These are phyloP conservation scores for Globisporangium polare DNA, from an alignment of 352 stramenopile species.

Conservation along the genomic window DNA sequence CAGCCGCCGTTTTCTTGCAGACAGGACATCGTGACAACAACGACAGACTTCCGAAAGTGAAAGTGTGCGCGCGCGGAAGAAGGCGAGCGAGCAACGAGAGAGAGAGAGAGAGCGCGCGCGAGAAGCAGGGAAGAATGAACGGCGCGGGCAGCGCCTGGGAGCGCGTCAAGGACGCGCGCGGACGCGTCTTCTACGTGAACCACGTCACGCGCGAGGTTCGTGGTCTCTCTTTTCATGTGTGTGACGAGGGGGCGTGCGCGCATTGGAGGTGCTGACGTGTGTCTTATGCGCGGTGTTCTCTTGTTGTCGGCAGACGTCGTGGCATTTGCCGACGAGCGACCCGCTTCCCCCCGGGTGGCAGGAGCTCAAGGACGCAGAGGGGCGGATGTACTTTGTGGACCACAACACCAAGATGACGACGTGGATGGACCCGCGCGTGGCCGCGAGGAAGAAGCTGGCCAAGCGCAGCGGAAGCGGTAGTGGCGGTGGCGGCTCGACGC, in stretches of 20 bases:
- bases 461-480: too few relatives aligned
- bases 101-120: not conserved
- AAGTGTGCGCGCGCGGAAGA: not conserved
- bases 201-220: constrained; percentile 72
- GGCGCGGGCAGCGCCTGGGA: constrained; percentile 43
- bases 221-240: not conserved
- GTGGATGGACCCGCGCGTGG: constrained; percentile 77
- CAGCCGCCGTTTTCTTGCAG: not conserved
- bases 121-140: not conserved
- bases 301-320: constrained; percentile 54
- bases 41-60: not conserved
- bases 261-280: not conserved
- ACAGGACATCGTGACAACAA: not conserved
- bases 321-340: constrained; percentile 63
- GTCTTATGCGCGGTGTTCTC: constrained; percentile 11
- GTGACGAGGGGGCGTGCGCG: not conserved
- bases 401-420: constrained; percentile 72
- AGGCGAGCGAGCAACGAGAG: not conserved
- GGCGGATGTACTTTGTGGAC: constrained; percentile 81
- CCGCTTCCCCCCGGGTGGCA: constrained; percentile 74
- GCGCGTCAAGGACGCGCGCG: constrained; percentile 76
- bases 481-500: constrained; percentile 14
- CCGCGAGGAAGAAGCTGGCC: constrained; percentile 3
- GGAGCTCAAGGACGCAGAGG: constrained; percentile 69
- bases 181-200: constrained; percentile 87